A percentile compares a stretch with the other conserved stretches of the same genome.
phyloP scores from a whole-genome alignment of 2,329 filamentous ascomycete genomes.

The Biscogniauxia mediterranea region DNA sequence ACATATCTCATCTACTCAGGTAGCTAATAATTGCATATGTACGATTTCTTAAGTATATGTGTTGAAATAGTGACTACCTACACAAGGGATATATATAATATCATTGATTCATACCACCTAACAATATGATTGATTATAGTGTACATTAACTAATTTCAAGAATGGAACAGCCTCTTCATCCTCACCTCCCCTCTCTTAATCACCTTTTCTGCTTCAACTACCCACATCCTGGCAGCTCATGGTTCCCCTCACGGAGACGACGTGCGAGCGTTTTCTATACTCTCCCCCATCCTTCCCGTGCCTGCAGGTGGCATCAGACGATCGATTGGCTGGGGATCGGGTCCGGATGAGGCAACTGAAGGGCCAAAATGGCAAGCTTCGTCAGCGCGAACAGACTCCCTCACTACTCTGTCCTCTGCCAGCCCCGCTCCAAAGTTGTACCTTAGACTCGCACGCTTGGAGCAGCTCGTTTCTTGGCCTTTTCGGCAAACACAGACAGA shows the following conservation, averaged over 20 bases:
- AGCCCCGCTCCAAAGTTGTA: background rate
- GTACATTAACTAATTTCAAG: too few species aligned
- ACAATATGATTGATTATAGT: too few species aligned
- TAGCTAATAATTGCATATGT: too few species aligned
- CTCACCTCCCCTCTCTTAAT: background rate
- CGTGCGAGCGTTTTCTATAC: background rate
- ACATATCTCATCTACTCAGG: too few species aligned
- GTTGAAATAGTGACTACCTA: too few species aligned
- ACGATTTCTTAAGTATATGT: too few species aligned
- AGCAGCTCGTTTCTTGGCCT: background rate
- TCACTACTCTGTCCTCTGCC: background rate
- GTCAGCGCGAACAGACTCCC: background rate
- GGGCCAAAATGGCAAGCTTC: background rate
- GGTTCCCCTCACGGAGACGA: background rate
- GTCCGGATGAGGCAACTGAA: background rate
- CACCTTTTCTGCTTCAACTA: too few species aligned
- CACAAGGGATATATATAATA: too few species aligned
- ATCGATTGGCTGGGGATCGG: background rate
- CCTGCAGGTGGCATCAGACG: background rate
- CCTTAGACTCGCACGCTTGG: background rate
- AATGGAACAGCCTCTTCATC: background rate
- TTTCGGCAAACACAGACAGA: background rate
- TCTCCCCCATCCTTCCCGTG: background rate
- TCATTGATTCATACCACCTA: too few species aligned
- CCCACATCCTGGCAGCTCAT: background rate